Conservation (phyloP, 2,329 filamentous ascomycete species). For the Rachicladosporium sp. region DNA sequence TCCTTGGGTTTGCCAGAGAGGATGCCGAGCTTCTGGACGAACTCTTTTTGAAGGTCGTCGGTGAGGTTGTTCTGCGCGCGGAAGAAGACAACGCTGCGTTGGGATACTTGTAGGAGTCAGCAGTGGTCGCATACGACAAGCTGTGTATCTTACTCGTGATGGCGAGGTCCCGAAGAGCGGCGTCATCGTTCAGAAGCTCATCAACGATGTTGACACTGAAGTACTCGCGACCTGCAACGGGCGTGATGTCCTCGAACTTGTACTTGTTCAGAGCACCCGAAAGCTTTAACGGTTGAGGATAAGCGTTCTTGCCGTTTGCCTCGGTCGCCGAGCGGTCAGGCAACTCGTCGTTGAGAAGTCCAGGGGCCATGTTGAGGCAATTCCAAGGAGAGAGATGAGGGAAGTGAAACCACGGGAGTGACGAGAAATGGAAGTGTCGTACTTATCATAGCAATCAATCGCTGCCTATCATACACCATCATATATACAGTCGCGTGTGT, state of each 20-base stretch:
- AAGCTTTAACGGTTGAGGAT: conserved; percentile 5
- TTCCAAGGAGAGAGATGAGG: too few relatives aligned
- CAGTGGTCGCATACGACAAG: background rate
- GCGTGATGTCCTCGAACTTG: conserved; percentile 47
- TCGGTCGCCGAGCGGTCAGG: too few relatives aligned
- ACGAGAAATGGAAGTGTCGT: too few relatives aligned
- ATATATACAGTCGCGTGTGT: too few relatives aligned
- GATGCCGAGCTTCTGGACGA: conserved; percentile 42
- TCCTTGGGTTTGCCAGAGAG: conserved; percentile 45
- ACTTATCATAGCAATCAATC: too few relatives aligned
- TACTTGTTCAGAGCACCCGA: conserved; percentile 28
- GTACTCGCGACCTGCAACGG: conserved; percentile 51
- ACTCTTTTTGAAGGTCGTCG: conserved; percentile 39
- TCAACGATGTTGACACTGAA: conserved; percentile 47
- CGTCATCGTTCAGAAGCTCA: conserved; percentile 48
- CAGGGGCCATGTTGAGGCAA: too few relatives aligned
- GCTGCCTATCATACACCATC: too few relatives aligned
- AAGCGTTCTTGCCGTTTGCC: conserved; percentile 3
- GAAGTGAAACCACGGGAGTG: too few relatives aligned
- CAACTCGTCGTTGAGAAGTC: too few relatives aligned
- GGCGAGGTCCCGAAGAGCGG: conserved; percentile 52
- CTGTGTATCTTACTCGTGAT: conserved; percentile 17
- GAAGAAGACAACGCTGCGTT: conserved; percentile 10
- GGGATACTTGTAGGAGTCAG: conserved; percentile 8
- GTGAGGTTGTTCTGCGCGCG: conserved; percentile 23